These are phyloP conservation scores for Arthroderma uncinatum DNA, from an alignment of 2,329 filamentous ascomycete species.

Conservation along the genomic window DNA sequence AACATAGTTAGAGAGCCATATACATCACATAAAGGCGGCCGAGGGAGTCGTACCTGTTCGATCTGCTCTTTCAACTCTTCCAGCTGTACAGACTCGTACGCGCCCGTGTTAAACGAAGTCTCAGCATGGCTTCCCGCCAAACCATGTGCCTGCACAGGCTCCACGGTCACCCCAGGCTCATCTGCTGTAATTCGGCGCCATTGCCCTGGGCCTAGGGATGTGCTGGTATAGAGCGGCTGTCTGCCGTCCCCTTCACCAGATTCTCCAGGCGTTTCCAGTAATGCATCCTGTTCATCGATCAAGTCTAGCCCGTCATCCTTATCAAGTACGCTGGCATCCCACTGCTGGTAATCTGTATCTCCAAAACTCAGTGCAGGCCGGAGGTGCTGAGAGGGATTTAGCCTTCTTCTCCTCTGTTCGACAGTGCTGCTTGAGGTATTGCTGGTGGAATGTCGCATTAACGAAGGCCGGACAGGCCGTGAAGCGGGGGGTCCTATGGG, in stretches of 20 bases:
- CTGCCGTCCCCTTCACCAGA: not conserved
- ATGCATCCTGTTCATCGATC: slow-evolving; percentile 3
- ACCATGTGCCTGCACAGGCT: not conserved
- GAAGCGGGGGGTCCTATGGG: not conserved
- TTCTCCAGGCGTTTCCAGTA: not conserved
- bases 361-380: slow-evolving; percentile 31
- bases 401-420: not conserved
- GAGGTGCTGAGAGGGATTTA: slow-evolving; percentile 10
- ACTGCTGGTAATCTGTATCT: slow-evolving; percentile 25
- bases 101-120: not conserved
- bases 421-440: slow-evolving; percentile 1
- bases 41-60: slow-evolving; percentile 11
- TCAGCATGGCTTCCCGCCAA: not conserved
- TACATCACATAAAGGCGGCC: not conserved
- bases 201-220: not conserved
- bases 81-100: slow-evolving; percentile 6
- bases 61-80: slow-evolving; percentile 14
- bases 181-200: slow-evolving; percentile 2
- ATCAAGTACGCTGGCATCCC: not conserved
- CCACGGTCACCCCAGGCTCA: not conserved
- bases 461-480: not conserved
- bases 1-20: not conserved
- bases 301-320: slow-evolving; percentile 1
- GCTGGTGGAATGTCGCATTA: slow-evolving; percentile 5
- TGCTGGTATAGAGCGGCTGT: not conserved